Conservation (phyloP, 176 grass and related monocot species). For the Oryza brachyantha region DNA sequence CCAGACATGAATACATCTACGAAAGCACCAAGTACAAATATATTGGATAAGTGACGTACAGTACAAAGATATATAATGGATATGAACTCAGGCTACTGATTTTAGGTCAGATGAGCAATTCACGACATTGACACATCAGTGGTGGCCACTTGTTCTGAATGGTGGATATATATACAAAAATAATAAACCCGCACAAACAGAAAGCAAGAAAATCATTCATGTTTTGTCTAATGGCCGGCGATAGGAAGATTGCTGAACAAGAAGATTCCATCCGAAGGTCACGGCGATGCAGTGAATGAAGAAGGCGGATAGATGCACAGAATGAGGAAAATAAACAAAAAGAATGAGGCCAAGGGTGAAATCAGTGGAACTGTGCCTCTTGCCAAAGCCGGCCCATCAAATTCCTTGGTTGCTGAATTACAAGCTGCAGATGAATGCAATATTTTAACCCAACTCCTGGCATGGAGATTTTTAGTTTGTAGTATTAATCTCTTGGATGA, state of each 20-base stretch:
- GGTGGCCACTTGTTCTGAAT: not conserved
- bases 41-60: not conserved
- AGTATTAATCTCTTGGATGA: not conserved
- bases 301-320: not conserved
- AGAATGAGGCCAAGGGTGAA: not conserved
- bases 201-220: not conserved
- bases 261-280: not conserved
- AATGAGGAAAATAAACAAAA: not conserved
- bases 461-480: slow-evolving; percentile 29
- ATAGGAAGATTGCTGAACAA: not conserved
- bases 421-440: slow-evolving; percentile 19
- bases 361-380: not conserved
- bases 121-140: not conserved
- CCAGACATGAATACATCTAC: not conserved
- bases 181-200: not conserved
- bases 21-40: not conserved
- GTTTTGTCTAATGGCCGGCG: slow-evolving; percentile 2
- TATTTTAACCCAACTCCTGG: slow-evolving; percentile 11
- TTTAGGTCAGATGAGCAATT: not conserved
- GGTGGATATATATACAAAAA: not conserved
- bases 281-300: not conserved
- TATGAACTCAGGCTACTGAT: not conserved
- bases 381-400: not conserved
- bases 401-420: slow-evolving; percentile 21
- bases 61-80: not conserved